phyloP scores from a whole-genome alignment of 2,329 filamentous ascomycete species.

The Venturia asperata region DNA sequence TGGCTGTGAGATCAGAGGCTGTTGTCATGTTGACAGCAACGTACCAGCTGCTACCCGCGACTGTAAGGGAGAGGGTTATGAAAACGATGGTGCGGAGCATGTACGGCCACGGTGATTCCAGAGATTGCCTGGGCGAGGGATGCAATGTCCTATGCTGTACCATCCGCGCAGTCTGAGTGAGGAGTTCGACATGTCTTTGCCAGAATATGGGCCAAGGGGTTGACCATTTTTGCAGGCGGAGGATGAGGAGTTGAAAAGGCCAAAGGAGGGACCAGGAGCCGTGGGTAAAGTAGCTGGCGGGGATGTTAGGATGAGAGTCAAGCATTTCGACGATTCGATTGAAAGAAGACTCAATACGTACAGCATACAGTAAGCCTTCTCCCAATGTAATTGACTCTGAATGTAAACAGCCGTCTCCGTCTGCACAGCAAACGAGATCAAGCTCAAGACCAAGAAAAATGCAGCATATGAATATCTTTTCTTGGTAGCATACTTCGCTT shows the following conservation, averaged over 20 bases:
- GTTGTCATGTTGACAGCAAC: slow-evolving; percentile 90
- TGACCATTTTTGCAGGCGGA: slow-evolving; percentile 71
- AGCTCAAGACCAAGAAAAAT: slow-evolving; percentile 72
- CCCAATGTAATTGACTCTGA: slow-evolving; percentile 84
- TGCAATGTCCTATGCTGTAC: slow-evolving; percentile 72
- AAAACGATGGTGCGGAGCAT: slow-evolving; percentile 72
- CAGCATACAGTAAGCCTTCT: slow-evolving; percentile 99
- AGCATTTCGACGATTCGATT: slow-evolving; percentile 1
- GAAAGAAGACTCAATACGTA: slow-evolving; percentile 32
- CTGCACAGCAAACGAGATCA: slow-evolving; percentile 86
- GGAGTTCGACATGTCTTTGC: slow-evolving; percentile 59
- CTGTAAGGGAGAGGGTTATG: slow-evolving; percentile 76
- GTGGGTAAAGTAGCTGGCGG: slow-evolving; percentile 70
- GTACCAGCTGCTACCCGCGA: slow-evolving; percentile 93
- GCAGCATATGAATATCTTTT: slow-evolving; percentile 82
- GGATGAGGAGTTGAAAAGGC: slow-evolving; percentile 72
- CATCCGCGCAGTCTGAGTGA: slow-evolving; percentile 70
- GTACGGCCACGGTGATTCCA: slow-evolving; percentile 58
- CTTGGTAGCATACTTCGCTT: slow-evolving; percentile 58
- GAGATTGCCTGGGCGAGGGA: slow-evolving; percentile 43
- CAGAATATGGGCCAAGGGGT: slow-evolving; percentile 81
- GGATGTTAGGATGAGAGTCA: not conserved
- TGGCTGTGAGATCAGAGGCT: slow-evolving; percentile 87
- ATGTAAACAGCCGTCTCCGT: slow-evolving; percentile 95
- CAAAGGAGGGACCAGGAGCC: slow-evolving; percentile 88